These are phyloP conservation scores for Ceratocystis colombiana DNA, from an alignment of 2,329 filamentous ascomycete genomes.

Conservation along the genomic window DNA sequence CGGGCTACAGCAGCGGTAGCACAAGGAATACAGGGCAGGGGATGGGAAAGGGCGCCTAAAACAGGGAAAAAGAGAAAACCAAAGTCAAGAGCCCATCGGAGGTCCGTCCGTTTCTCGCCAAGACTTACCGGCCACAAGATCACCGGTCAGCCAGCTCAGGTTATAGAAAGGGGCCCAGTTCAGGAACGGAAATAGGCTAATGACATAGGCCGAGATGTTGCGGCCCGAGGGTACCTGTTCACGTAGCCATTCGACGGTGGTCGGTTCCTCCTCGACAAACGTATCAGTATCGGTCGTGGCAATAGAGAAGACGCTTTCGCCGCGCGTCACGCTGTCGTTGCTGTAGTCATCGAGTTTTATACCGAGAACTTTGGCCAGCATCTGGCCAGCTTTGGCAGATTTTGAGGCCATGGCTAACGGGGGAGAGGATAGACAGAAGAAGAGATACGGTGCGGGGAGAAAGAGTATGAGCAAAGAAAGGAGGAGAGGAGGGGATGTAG, in stretches of 20 bases:
- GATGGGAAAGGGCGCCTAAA: background rate
- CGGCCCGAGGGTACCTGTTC: conserved; percentile 50
- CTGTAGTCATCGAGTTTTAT: conserved; percentile 62
- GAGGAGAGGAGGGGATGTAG: background rate
- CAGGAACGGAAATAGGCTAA: conserved; percentile 73
- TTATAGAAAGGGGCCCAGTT: conserved; percentile 91
- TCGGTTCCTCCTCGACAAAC: conserved; percentile 76
- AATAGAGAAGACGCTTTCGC: conserved; percentile 69
- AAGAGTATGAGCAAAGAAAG: conserved; percentile 5
- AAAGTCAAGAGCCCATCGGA: background rate
- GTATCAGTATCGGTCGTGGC: conserved; percentile 54
- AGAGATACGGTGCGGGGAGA: conserved; percentile 3
- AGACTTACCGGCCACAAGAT: conserved; percentile 61
- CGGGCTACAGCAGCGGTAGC: background rate
- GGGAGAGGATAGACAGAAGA: background rate
- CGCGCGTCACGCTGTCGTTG: conserved; percentile 55
- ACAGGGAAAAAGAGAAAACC: background rate
- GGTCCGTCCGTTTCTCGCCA: conserved; percentile 3
- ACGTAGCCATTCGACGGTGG: conserved; percentile 58
- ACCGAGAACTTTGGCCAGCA: conserved; percentile 66
- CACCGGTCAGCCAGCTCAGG: conserved; percentile 74
- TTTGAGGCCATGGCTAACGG: conserved; percentile 32
- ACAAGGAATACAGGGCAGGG: background rate
- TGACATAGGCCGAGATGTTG: conserved; percentile 51
- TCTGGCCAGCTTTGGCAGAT: conserved; percentile 55